phyloP scores from a whole-genome alignment of 257 asterid genomes.

The Solanum chiquidenum region DNA sequence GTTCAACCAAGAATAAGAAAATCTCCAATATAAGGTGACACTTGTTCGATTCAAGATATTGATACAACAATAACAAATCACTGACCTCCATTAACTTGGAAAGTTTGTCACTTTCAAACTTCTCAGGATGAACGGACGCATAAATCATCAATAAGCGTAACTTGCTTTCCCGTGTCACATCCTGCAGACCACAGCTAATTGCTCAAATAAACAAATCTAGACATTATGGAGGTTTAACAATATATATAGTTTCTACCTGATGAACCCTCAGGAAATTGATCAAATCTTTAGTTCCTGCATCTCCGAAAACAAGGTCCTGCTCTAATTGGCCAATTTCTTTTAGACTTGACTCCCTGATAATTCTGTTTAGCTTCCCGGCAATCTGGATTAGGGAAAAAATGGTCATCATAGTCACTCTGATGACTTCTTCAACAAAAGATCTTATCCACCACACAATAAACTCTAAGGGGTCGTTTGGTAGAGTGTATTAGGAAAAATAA shows the following conservation, averaged over 20 bases:
- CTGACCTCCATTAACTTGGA: slow-evolving; percentile 84
- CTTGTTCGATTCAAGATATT: neutral
- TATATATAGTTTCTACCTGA: slow-evolving; percentile 36
- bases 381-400: slow-evolving; percentile 37
- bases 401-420: neutral
- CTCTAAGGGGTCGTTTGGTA: neutral
- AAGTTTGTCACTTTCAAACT: slow-evolving; percentile 82
- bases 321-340: slow-evolving; percentile 93
- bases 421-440: neutral
- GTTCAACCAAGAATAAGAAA: neutral
- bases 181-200: slow-evolving; percentile 41
- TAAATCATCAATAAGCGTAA: slow-evolving; percentile 92
- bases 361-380: slow-evolving; percentile 80
- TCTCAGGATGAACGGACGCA: slow-evolving; percentile 91
- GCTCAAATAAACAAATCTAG: neutral
- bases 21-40: neutral
- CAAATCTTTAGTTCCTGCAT: slow-evolving; percentile 89
- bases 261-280: slow-evolving; percentile 73
- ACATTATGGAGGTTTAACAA: neutral
- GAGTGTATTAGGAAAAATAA: too few relatives aligned
- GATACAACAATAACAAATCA: neutral
- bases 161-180: slow-evolving; percentile 75
- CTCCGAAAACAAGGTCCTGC: slow-evolving; percentile 98
- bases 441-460: neutral
- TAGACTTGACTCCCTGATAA: slow-evolving; percentile 70